phyloP scores from a whole-genome alignment of 192 early-diverging fungal genomes.

The Umbelopsis ramanniana region DNA sequence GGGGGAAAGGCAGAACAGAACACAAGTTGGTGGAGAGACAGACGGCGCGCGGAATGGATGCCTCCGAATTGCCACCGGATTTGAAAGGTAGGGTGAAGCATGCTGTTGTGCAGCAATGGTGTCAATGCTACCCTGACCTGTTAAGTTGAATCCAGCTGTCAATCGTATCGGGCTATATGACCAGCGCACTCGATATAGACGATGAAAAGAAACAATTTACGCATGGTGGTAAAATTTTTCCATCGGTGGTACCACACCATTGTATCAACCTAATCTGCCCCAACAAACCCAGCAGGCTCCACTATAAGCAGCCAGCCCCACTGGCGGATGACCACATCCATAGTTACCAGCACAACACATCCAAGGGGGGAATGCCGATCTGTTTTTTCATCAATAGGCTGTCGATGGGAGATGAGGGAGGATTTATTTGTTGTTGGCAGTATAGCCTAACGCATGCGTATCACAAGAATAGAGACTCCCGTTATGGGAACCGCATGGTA shows the following conservation, averaged over 20 bases:
- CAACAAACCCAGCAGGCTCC: not conserved
- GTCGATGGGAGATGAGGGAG: not conserved
- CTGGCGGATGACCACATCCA: too few species aligned
- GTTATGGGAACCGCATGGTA: constrained; percentile 5
- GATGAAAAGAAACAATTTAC: not conserved
- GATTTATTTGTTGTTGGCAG: constrained; percentile 5
- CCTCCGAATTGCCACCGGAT: not conserved
- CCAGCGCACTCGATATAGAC: not conserved
- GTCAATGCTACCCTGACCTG: not conserved
- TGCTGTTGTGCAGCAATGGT: not conserved
- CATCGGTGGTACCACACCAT: not conserved
- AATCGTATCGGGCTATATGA: not conserved
- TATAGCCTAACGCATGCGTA: constrained; percentile 4
- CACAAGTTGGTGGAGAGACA: not conserved
- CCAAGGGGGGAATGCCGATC: not conserved
- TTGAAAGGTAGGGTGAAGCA: too few species aligned
- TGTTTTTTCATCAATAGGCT: too few species aligned
- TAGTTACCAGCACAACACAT: not conserved
- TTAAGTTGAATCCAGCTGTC: not conserved
- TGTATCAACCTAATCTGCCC: not conserved
- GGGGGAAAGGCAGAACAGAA: not conserved
- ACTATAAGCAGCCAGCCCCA: not conserved
- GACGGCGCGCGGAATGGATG: not conserved
- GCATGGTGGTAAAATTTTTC: not conserved
- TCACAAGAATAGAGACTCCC: constrained; percentile 1